phyloP scores from a whole-genome alignment of 2,329 filamentous ascomycete species.

The Thermothelomyces thermophilus region DNA sequence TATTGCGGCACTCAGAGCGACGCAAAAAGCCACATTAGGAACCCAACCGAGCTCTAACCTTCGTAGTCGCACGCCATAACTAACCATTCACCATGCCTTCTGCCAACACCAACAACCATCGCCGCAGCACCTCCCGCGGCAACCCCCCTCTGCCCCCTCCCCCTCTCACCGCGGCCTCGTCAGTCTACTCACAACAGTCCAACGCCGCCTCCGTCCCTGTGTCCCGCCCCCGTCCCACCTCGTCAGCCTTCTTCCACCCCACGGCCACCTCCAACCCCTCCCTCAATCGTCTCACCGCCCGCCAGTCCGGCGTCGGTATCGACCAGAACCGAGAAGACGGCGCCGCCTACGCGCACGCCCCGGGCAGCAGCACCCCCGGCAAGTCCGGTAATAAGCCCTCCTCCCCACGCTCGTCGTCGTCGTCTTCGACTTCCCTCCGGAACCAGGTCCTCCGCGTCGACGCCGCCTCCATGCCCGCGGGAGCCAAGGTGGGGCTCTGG shows the following conservation, averaged over 20 bases:
- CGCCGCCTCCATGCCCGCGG: not conserved
- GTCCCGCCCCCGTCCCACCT: not conserved
- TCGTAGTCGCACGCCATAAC: too few species aligned
- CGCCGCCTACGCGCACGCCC: too few species aligned
- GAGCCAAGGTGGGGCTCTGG: slow-evolving; percentile 5
- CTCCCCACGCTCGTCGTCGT: too few species aligned
- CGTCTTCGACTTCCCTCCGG: not conserved
- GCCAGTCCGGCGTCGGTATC: not conserved
- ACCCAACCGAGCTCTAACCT: too few species aligned
- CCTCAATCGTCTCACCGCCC: not conserved
- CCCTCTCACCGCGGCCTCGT: not conserved
- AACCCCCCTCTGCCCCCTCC: not conserved
- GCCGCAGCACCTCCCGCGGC: too few species aligned
- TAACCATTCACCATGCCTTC: not conserved
- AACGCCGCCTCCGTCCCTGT: not conserved
- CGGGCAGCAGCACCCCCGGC: not conserved
- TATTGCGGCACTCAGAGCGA: too few species aligned
- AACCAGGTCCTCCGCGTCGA: slow-evolving; percentile 1
- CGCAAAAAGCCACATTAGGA: too few species aligned
- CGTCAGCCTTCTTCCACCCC: slow-evolving; percentile 2
- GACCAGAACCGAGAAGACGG: too few species aligned
- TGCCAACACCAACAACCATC: not conserved
- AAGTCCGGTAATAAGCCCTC: too few species aligned
- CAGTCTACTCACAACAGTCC: not conserved
- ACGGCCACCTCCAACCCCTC: not conserved